Percentiles rank a stretch among this genome's conserved stretches.
Evolutionary conservation across 2,329 filamentous ascomycete species (phyloP).

Genomic region (Diaporthe ilicicola): DNA sequence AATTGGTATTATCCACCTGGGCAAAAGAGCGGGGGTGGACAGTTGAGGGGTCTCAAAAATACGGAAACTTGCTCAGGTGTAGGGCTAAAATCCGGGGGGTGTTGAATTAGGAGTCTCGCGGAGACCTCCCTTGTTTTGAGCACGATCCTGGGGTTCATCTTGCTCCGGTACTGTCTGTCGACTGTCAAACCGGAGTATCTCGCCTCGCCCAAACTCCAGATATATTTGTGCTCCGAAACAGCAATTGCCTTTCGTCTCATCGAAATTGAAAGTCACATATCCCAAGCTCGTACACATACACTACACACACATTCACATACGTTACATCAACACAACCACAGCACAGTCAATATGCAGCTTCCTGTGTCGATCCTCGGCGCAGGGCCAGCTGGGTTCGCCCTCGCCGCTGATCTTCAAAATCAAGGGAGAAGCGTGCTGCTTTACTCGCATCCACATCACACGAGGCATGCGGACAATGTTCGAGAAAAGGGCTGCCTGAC

Average conservation of each 20-base stretch:
- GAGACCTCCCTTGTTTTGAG: neutral
- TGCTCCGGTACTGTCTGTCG: neutral
- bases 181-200: neutral
- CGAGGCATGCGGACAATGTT: constrained; percentile 24
- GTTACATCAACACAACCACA: neutral
- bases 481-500: constrained; percentile 31
- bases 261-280: neutral
- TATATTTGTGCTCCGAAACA: neutral
- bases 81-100: neutral
- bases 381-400: constrained; percentile 35
- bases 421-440: constrained; percentile 34
- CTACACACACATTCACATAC: neutral
- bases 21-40: neutral
- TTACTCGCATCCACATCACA: constrained; percentile 36
- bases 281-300: neutral
- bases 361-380: constrained; percentile 35
- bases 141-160: constrained; percentile 12
- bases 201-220: neutral
- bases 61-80: constrained; percentile 25
- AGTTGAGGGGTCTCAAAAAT: neutral
- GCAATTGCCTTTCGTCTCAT: neutral
- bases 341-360: constrained; percentile 19
- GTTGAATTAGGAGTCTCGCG: neutral
- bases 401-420: constrained; percentile 34
- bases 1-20: neutral